Evolutionary conservation across 805 yeast genomes (phyloP).

Genomic region (Saccharomycopsis capsularis): DNA sequence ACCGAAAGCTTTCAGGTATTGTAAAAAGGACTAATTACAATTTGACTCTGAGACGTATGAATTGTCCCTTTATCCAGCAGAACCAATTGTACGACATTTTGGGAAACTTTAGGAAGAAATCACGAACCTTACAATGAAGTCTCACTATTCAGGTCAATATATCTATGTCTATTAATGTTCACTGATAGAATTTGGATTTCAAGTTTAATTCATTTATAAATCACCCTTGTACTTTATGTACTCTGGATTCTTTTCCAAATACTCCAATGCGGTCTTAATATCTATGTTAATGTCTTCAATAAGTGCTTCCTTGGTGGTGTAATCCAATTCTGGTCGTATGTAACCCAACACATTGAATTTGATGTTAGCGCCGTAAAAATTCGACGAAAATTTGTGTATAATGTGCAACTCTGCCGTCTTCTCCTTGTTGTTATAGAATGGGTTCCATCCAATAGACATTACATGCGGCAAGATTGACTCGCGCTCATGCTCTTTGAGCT

Average conservation of each 20-base stretch:
- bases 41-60: no score
- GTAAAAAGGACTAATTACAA: no score
- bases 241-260: constrained; percentile 28
- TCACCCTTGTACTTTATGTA: not conserved
- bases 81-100: no score
- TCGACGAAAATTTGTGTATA: constrained; percentile 54
- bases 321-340: constrained; percentile 84
- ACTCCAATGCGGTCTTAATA: constrained; percentile 55
- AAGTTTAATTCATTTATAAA: no score
- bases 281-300: constrained; percentile 80
- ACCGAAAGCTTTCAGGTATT: no score
- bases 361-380: constrained; percentile 79
- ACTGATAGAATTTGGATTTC: no score
- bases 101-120: no score
- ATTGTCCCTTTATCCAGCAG: no score
- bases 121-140: no score
- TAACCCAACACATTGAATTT: constrained; percentile 74
- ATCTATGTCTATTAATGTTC: no score
- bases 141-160: no score
- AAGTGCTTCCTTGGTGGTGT: constrained; percentile 70
- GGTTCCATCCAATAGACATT: constrained; percentile 94
- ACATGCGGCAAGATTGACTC: constrained; percentile 72
- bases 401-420: constrained; percentile 87
- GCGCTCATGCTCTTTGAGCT: constrained; percentile 35
- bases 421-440: constrained; percentile 71